Base-by-base conservation (phyloP, 1,284 basidiomycete species). In the Meripilus lineatus region DNA sequence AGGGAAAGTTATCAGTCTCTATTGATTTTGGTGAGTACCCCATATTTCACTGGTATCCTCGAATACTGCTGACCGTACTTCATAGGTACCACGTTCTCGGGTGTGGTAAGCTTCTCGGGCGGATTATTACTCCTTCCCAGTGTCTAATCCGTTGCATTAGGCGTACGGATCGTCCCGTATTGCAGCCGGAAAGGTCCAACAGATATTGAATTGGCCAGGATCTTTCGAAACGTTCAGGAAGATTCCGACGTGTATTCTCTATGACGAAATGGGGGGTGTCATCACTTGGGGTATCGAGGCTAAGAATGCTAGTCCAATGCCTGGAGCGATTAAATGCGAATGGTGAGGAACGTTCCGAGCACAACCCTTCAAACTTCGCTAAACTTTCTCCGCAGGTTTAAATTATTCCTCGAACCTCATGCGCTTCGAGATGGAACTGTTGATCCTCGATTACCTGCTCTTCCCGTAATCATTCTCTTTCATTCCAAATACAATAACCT, bases 271-370 rank as follows among this genome's bases (percentile, higher is more conserved):
- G 32, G 86, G 85, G 0, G 71, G 72, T 48, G 79, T 89, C 1
- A 57, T 87, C 23, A 81, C 84, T 6, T 89, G 86, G 86, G 86
- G 86, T 4, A 64, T 88, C 38, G 84, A 88, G 65, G 87, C 87
- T 2, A 88, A 89, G 69, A 87, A 84, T 54, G 74, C 82, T 2
- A 73, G 75, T 28, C 76, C 77, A 0, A 77, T 82, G 62, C 70
- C 73, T 5, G 85, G 84, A 10, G 81, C 77, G 4, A 66, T 74
- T 28, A 77, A 77, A 48, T 87, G 83, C 54, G 86, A 89, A 72
- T 89, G 84, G 74, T 73, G 42, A 35, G 55, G 44, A 37, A 11
- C 42, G 17, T 32, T 8, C 24, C 2, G 8, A 25, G 17, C 21
- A 13, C 46, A 30, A 36, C 14, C 24, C 2, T 8, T 28, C 18